Conservation (phyloP, 208 protist genomes). For the Lotmaria passim region DNA sequence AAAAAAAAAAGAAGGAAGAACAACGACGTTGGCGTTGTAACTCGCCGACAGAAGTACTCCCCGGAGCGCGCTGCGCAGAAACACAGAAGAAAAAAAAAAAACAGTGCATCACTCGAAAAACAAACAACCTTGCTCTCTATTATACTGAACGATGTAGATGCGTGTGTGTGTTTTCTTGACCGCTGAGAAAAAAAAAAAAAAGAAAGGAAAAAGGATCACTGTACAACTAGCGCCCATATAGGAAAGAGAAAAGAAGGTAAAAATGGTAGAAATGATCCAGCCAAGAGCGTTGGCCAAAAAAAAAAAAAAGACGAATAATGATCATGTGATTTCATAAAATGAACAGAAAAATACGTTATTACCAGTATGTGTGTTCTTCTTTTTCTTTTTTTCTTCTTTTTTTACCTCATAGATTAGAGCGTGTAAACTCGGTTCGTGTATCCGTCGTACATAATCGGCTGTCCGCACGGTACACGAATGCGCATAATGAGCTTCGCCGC, state of each 20-base stretch:
- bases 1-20: no score
- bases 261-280: no score
- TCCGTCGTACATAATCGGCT: slow-evolving; percentile 95
- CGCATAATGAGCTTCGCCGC: slow-evolving; percentile 95
- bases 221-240: not conserved
- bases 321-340: no score
- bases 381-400: slow-evolving; percentile 3
- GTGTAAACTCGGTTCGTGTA: slow-evolving; percentile 45
- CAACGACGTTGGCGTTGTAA: no score
- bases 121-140: no score
- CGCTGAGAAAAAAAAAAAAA: not conserved
- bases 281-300: no score
- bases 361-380: not conserved
- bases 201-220: not conserved
- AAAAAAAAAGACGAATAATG: slow-evolving; percentile 12
- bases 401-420: slow-evolving; percentile 11
- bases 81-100: not conserved
- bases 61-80: no score
- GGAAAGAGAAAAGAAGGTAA: not conserved
- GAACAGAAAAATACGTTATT: no score
- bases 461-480: slow-evolving; percentile 87
- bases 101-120: not conserved
- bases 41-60: no score
- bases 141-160: no score
- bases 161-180: no score